Base-by-base conservation (phyloP, 2,329 filamentous ascomycete species). In the Penicillium sp. region DNA sequence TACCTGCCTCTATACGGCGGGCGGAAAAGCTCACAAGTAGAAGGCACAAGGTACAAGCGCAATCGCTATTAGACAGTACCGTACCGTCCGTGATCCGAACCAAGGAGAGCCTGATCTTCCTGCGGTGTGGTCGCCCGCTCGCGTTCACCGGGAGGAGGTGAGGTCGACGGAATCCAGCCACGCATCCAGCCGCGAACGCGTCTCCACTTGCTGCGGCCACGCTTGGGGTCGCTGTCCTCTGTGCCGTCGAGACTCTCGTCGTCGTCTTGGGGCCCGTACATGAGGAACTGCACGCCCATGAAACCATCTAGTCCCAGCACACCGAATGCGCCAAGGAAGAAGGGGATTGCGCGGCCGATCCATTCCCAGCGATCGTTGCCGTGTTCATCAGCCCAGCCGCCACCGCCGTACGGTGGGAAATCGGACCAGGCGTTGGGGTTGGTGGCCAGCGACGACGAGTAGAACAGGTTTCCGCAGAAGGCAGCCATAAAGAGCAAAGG, bases 381-480 rank as follows among this genome's bases (percentile, higher is more conserved):
- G 7, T 74, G 65, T 2, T 61, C 53, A 7, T 74, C 78, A 2
- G 74, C 80, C 79, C 81, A 83, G 39, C 79, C 79, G 33, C 77
- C 73, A 6, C 71, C 69, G 15, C 79, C 78, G 53, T 80, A 72
- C 0, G 81, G 65, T 0, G 68, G 66, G 38, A 75, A 79, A 48
- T 78, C 70, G 33, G 60, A 61, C 81, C 81, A 84, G 6, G 76
- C 80, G 46, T 76, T 76, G 2, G 81, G 81, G 55, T 84, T 84
- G 2, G 79, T 75, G 21, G 81, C 60, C 3, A 85, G 65, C 0
- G 80, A 82, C 18, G 69, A 62, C 7, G 78, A 81, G 66, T 85
- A 85, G 68, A 83, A 84, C 28, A 83, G 64, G 54, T 85, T 85
- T 2, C 81, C 81, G 53, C 76, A 77, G 58, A 85, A 85, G 3